Percentiles rank a stretch among this genome's conserved stretches.
Evolutionary conservation across 1,284 basidiomycete species (phyloP).

Genomic region (Agaricales sp.): DNA sequence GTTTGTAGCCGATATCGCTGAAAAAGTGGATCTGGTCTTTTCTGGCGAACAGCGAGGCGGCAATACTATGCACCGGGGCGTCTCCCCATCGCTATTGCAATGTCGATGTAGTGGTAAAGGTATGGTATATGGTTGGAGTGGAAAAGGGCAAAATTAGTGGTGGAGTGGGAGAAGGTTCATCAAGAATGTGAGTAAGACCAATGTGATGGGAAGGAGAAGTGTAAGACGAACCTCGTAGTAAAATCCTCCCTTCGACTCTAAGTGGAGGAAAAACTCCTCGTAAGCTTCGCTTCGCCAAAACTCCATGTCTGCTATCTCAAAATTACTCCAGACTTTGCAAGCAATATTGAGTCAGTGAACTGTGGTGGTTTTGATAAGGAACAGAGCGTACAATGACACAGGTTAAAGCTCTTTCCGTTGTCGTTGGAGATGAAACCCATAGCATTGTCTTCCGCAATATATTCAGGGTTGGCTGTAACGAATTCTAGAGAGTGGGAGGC

Average conservation of each 20-base stretch:
- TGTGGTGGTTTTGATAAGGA: slow-evolving; percentile 1
- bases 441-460: slow-evolving; percentile 59
- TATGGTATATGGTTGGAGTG: not conserved
- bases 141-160: not conserved
- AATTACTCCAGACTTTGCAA: slow-evolving; percentile 66
- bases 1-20: slow-evolving; percentile 49
- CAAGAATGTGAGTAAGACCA: not conserved
- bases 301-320: slow-evolving; percentile 77
- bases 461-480: slow-evolving; percentile 53
- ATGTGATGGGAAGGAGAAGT: not conserved
- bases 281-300: slow-evolving; percentile 79
- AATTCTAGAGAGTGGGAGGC: slow-evolving; percentile 42
- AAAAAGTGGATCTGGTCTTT: slow-evolving; percentile 75
- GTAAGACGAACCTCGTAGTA: slow-evolving; percentile 51
- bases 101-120: not conserved
- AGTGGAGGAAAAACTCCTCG: slow-evolving; percentile 64
- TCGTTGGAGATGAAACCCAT: slow-evolving; percentile 73
- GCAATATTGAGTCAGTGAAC: not conserved
- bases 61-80: slow-evolving; percentile 81
- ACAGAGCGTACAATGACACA: slow-evolving; percentile 62
- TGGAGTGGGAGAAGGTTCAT: not conserved
- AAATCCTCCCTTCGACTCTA: slow-evolving; percentile 76
- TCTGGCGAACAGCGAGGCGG: slow-evolving; percentile 59
- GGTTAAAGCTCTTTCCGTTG: slow-evolving; percentile 60
- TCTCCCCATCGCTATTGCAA: slow-evolving; percentile 69